Evolutionary conservation across 176 grass and related monocot genomes (phyloP), one percentile per base, ranked within the genome.

Genomic region (Dactylis glomerata): DNA sequence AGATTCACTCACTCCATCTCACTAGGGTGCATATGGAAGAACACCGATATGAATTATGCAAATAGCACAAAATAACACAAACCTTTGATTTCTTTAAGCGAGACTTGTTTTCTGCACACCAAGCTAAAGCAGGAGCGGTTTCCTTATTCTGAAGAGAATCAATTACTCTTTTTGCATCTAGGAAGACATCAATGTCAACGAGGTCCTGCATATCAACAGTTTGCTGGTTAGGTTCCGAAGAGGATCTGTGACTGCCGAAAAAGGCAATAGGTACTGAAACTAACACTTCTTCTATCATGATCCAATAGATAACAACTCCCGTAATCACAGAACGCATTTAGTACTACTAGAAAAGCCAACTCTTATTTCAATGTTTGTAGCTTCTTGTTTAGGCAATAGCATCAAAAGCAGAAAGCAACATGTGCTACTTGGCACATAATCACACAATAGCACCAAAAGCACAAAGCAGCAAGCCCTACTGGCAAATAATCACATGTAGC

Each of bases 81-180:
- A 99, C 96, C 96, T 99, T 99, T 19, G 93, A 92, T 87, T 99
- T 99, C 92, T 99, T 99, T 84, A 99, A 82, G 40, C 93, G 89
- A 22, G 93, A 92, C 80, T 94, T 99, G 82, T 99, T 99, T 90
- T 99, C 97, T 42, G 97, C 90, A 92, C 92, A 99, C 93, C 97
- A 99, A 58, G 88, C 86, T 75, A 99, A 84, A 88, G 93, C 97
- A 82, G 86, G 92, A 88, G 78, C 63, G 28, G 92, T 89, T 84
- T 99, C 94, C 77, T 92, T 96, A 63, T 96, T 94, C 50, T 79
- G 90, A 82, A 99, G 97, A 86, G 97, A 99, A 84, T 94, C 92
- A 33, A 96, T 92, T 76, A 99, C 88, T 89, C 83, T 87, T 91
- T 92, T 99, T 61, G 92, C 93, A 83, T 96, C 90, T 10, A 91